Evolutionary conservation across 2,329 filamentous ascomycete genomes (phyloP).

Genomic region (Aureobasidium sp.): DNA sequence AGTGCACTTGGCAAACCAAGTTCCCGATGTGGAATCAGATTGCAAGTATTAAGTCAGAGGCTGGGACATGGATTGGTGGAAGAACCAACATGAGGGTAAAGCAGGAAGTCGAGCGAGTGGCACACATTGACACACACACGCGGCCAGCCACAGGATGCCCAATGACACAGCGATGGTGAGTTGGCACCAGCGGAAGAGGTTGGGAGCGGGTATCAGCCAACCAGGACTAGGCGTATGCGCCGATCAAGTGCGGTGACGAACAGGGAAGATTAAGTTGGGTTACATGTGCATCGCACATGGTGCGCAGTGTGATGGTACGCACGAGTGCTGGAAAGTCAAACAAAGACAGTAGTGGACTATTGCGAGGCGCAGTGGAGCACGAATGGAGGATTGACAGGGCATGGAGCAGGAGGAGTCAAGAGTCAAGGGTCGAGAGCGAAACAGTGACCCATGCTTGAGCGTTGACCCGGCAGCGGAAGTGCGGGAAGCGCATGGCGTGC

Average conservation of each 20-base stretch:
- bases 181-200: slow-evolving; percentile 8
- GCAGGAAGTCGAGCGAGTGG: not conserved
- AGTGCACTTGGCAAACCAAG: not conserved
- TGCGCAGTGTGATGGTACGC: not conserved
- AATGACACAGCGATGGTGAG: not conserved
- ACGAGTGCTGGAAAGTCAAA: not conserved
- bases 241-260: slow-evolving; percentile 10
- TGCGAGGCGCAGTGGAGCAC: not conserved
- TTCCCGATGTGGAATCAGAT: not conserved
- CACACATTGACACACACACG: not conserved
- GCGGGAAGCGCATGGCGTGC: not conserved
- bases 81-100: not conserved
- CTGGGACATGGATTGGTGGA: slow-evolving; percentile 2
- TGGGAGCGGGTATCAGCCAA: not conserved
- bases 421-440: not conserved
- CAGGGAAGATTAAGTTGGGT: slow-evolving; percentile 4
- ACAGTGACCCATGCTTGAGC: not conserved
- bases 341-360: not conserved
- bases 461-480: slow-evolving; percentile 5
- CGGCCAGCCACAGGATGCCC: not conserved
- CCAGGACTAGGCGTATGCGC: not conserved
- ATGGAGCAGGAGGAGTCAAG: not conserved
- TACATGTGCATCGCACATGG: not conserved
- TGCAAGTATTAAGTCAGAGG: not conserved
- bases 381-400: slow-evolving; percentile 1